Evolutionary conservation across 371 early-diverging fungal genomes (phyloP), one percentile per base, ranked within the genome.

Genomic region (Apophysomyces trapeziformis): DNA sequence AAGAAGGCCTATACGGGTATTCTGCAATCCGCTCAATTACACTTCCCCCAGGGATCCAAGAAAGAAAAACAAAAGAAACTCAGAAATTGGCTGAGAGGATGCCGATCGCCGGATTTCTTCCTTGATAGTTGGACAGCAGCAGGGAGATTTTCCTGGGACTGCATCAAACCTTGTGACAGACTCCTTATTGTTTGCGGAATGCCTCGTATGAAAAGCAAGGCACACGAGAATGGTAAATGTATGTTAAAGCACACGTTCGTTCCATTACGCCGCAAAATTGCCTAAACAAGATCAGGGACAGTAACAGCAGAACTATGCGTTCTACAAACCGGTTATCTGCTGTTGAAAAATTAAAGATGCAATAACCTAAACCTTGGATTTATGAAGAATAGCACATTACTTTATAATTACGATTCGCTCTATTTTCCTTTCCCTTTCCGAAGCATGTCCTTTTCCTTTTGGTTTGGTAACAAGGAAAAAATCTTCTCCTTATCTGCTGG

Each of bases 111-210:
- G 7, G 54, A 26, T 26, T 50, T 26, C 54, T 50, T 50, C 54
- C 54, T 50, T 26, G 18, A 50, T 50, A 50, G 18, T 50, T 50
- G 54, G 54, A 50, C 54, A 50, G 54, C n/a, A 21, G 54, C 54
- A 50, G 54, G 54, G 54, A 50, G 54, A 21, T 21, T 26, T 18
- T 50, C 54, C 21, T 50, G 54, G 54, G 21, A 50, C 21, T 50
- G 54, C 54, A 50, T 50, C 2, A 32, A 50, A 50, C 54, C 54
- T 50, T 50, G 54, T 50, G 54, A 50, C 54, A 21, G 0, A 32
- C 54, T 50, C 54, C 54, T 50, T 50, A 50, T 21, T 50, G 54
- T 50, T 50, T 35, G 54, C 21, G 21, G 18, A 50, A 50, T 21
- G 54, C 54, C 21, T n/a, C 21, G 54, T 18, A 50, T 50, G 54